Base-by-base conservation (phyloP, 306 rosid species). In the Quercus suber region DNA sequence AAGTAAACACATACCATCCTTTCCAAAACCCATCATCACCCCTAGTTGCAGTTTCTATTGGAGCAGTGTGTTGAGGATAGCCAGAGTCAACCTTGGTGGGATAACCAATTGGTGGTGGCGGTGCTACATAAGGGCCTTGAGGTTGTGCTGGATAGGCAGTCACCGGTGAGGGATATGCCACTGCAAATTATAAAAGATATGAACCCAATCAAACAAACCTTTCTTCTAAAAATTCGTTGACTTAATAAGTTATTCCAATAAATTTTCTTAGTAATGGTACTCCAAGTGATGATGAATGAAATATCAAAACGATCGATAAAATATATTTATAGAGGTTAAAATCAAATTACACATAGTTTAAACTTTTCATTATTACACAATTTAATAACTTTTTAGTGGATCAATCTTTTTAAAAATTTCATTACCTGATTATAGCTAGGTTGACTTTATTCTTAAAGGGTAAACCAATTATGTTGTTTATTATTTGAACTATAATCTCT, bases 21-120 rank as follows among this genome's bases (percentile, higher is more conserved):
- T 71, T 78, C 82, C 82, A 78, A 58, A 78, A 78, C 21, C 82
- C 45, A 41, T 41, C 77, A 14, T 78, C 82, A 18, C 82, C 82
- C 55, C 53, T 78, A 27, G 77, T 5, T 35, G 63, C 58, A 25
- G 76, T 71, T 56, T 78, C 56, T 3, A 18, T 37, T 17, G 82
- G 33, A 78, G 51, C 30, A 45, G 28, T 28, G 13, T 31, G 56
- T 63, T 76, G 73, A 15, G 71, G 20, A 15, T 57, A 37, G 6
- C 49, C 31, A 27, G 61, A 61, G 35, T 14, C 76, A 57, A 11
- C 63, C 49, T 23, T 56, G 57, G 51, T 71, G n/a, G 82, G 82
- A 49, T 78, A 78, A 9, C 82, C 82, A 28, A 60, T 33, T 49
- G 82, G 82, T 18, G 82, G 82, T 23, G 76, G 70, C 11, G 77